These are phyloP conservation scores for Tilletia horrida DNA, from an alignment of 1,284 basidiomycete genomes.

Conservation along the genomic window DNA sequence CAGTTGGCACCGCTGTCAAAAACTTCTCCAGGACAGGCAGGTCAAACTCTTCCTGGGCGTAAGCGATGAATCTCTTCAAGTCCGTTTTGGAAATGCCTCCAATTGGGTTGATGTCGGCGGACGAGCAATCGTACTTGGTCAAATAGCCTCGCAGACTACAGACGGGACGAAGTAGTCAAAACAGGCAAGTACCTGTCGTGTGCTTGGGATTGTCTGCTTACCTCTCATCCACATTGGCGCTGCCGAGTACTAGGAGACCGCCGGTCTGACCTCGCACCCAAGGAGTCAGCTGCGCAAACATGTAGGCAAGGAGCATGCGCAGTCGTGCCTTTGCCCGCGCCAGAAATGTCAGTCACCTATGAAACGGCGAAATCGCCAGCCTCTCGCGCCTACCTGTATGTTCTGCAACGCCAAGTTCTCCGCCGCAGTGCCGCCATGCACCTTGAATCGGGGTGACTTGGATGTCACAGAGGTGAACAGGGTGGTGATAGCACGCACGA, in stretches of 20 bases:
- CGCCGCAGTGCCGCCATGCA: constrained; percentile 78
- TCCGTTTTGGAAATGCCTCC: constrained; percentile 97
- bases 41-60: constrained; percentile 73
- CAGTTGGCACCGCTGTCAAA: constrained; percentile 84
- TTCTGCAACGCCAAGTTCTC: constrained; percentile 98
- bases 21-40: constrained; percentile 79
- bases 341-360: not conserved
- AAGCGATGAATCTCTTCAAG: constrained; percentile 89
- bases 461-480: constrained; percentile 83
- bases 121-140: constrained; percentile 86
- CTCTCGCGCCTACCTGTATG: too few species aligned
- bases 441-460: constrained; percentile 75
- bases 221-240: constrained; percentile 94
- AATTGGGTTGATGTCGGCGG: constrained; percentile 92
- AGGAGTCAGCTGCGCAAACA: constrained; percentile 93
- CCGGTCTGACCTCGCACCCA: constrained; percentile 83
- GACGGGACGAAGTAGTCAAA: not conserved
- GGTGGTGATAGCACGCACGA: constrained; percentile 77
- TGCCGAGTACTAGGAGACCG: constrained; percentile 86
- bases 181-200: constrained; percentile 2
- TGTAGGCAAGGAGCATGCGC: constrained; percentile 92
- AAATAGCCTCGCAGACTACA: constrained; percentile 77
- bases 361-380: not conserved
- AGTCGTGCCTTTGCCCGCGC: constrained; percentile 64
- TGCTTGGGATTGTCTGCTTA: not conserved